phyloP scores from a whole-genome alignment of 1,139 yeast genomes.

The Suhomyces atakaporum region DNA sequence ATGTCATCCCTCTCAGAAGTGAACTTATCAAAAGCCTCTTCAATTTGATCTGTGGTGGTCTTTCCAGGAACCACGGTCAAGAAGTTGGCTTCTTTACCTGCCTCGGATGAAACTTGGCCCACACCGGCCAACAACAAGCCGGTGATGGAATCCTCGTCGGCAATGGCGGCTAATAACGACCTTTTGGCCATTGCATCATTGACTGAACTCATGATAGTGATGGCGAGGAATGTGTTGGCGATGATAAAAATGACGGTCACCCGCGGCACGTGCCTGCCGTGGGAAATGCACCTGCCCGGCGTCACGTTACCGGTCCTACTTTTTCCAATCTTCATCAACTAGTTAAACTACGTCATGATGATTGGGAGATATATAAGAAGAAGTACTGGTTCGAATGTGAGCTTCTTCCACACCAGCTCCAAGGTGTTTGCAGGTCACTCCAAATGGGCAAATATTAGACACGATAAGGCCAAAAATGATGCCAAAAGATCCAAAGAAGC shows the following conservation, averaged over 20 bases:
- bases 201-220: slow-evolving; percentile 27
- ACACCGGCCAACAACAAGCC: slow-evolving; percentile 95
- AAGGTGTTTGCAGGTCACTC: slow-evolving; percentile 66
- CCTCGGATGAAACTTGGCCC: slow-evolving; percentile 75
- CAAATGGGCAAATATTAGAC: slow-evolving; percentile 94
- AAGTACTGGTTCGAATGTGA: background rate
- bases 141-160: slow-evolving; percentile 96
- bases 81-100: slow-evolving; percentile 77
- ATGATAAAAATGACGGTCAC: slow-evolving; percentile 3
- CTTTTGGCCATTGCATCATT: slow-evolving; percentile 60
- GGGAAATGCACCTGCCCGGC: background rate
- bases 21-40: slow-evolving; percentile 71
- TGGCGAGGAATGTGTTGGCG: slow-evolving; percentile 1
- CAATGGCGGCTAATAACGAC: slow-evolving; percentile 84
- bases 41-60: slow-evolving; percentile 76
- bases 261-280: background rate
- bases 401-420: slow-evolving; percentile 18
- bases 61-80: slow-evolving; percentile 76
- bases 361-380: background rate
- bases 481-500: slow-evolving; percentile 71
- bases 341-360: background rate
- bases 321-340: background rate
- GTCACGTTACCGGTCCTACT: background rate
- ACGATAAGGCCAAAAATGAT: slow-evolving; percentile 92
- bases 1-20: slow-evolving; percentile 81